Percentiles rank a stretch among this genome's conserved stretches.
phyloP scores from a whole-genome alignment of 202 grass and related monocot species.

The Musa balbisiana region DNA sequence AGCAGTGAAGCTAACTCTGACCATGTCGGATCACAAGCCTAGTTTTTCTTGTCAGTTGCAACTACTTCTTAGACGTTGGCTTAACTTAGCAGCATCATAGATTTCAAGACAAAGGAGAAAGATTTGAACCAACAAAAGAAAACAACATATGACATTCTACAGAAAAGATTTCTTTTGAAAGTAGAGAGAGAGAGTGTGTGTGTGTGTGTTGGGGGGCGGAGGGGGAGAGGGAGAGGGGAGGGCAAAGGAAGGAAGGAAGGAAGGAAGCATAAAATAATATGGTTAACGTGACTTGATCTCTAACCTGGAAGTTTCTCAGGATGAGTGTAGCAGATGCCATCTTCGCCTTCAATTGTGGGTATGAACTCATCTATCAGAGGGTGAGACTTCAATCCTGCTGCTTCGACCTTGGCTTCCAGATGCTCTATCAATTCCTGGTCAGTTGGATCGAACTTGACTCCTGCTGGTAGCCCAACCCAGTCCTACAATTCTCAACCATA shows the following conservation, averaged over 20 bases:
- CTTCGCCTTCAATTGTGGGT: constrained; percentile 19
- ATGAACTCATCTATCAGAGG: constrained; percentile 27
- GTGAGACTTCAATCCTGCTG: constrained; percentile 12
- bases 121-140: constrained; percentile 28
- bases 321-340: constrained; percentile 67
- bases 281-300: background rate
- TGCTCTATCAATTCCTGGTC: constrained; percentile 25
- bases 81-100: background rate
- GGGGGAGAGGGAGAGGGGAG: too few relatives aligned
- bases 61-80: constrained; percentile 48
- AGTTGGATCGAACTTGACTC: constrained; percentile 57
- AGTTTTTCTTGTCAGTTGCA: constrained; percentile 52
- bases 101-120: background rate
- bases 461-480: constrained; percentile 27
- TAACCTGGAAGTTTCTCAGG: constrained; percentile 87
- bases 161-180: constrained; percentile 1
- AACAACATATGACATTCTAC: background rate
- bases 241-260: background rate
- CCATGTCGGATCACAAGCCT: constrained; percentile 4
- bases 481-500: constrained; percentile 8
- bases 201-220: too few relatives aligned
- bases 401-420: constrained; percentile 21
- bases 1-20: constrained; percentile 10
- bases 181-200: background rate
- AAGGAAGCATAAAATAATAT: constrained; percentile 4